Evolutionary conservation across 73 alveolate genomes (phyloP), one percentile per base, ranked within the genome.

Genomic region (Loxodes magnus): DNA sequence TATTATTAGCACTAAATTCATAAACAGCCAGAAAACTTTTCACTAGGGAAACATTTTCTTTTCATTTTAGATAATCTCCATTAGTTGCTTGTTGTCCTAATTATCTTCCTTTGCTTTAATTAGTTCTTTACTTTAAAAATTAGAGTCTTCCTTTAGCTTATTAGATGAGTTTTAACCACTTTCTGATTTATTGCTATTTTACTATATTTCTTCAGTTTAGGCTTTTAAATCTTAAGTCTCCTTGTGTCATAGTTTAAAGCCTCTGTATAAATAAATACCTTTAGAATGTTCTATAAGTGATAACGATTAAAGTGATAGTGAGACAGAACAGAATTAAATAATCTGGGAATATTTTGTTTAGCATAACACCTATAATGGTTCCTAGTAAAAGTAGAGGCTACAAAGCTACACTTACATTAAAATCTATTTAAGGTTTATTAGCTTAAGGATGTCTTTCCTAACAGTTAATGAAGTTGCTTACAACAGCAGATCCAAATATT

Each of bases 401-500:
- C 26, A 51, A 29, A 51, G 31, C 22, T 23, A 29, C 49, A 12
- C 26, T 26, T 28, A 56, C 28, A 56, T 56, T 67, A 56, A 43
- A 56, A 46, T 56, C 55, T 24, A 56, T 56, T 19, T 21, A 4
- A 4, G 58, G 52, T 4, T 46, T 9, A 19, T 44, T 19, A 5
- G 14, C 7, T 4, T 36, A 21, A 46, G 59, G 59, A 19, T 46
- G 59, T 41, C 26, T 46, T 12, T n/a, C 22, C 27, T 20, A 9
- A 20, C 22, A 25, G 22, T 46, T 46, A 9, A 46, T 10, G 46
- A 10, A n/a, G 6, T 12, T 22, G 5, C 43, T 12, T 2, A 56
- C 51, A n/a, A 58, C 3, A 12, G 63, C 35, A 3, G 63, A 67
- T 5, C 37, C 23, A 35, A 68, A 57, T 2, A 74, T 67, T 4